Conservation (phyloP, 2,329 filamentous ascomycete genomes). For the Aspergillus unguis region DNA sequence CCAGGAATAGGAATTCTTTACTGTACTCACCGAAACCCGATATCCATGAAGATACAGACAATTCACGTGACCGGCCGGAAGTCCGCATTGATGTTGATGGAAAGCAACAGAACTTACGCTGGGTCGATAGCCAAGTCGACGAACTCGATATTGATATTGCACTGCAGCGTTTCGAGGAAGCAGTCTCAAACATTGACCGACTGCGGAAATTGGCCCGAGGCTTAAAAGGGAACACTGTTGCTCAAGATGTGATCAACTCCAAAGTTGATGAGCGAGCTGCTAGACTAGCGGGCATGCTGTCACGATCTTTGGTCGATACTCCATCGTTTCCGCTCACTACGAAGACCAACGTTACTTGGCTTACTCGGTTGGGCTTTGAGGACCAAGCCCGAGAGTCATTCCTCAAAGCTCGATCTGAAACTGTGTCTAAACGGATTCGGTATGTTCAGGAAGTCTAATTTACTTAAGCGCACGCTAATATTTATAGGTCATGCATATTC, state of each 20-base stretch:
- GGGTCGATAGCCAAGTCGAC: conserved; percentile 93
- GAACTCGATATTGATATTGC: conserved; percentile 95
- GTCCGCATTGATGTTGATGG: conserved; percentile 95
- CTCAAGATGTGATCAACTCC: conserved; percentile 86
- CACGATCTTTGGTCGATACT: conserved; percentile 71
- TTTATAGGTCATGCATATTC: conserved; percentile 80
- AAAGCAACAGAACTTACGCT: conserved; percentile 91
- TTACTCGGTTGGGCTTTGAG: conserved; percentile 83
- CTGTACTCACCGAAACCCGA: conserved; percentile 71
- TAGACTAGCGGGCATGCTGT: conserved; percentile 71
- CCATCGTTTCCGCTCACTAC: conserved; percentile 75
- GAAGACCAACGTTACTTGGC: conserved; percentile 76
- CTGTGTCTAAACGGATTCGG: conserved; percentile 80
- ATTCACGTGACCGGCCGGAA: conserved; percentile 66
- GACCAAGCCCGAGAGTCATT: conserved; percentile 86
- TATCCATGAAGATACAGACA: conserved; percentile 72
- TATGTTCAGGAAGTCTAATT: conserved; percentile 42
- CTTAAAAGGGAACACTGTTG: conserved; percentile 79
- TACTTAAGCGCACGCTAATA: conserved; percentile 10
- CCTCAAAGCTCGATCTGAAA: conserved; percentile 70
- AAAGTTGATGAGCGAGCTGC: conserved; percentile 84
- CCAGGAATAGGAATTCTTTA: conserved; percentile 60
- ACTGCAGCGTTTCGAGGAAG: conserved; percentile 79
- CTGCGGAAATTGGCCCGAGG: conserved; percentile 74
- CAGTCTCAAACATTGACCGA: conserved; percentile 80